Conservation (phyloP, 805 yeast genomes). For the Kuraishia borneana region DNA sequence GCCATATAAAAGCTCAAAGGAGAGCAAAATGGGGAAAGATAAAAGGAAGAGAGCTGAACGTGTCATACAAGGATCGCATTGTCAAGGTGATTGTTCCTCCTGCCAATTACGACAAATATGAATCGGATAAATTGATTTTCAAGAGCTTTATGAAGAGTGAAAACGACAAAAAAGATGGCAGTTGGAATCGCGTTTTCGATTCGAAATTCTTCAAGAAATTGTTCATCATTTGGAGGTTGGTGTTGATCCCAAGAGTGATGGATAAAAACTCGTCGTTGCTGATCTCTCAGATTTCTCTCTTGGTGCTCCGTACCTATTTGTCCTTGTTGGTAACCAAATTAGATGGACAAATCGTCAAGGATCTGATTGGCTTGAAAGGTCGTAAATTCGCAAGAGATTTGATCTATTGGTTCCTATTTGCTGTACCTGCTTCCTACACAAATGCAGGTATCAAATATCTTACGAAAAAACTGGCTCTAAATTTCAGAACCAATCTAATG, state of each 20-base stretch:
- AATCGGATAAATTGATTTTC: constrained; percentile 43
- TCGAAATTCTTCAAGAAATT: constrained; percentile 66
- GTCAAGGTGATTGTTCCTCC: constrained; percentile 32
- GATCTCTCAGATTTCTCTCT: constrained; percentile 59
- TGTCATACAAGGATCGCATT: constrained; percentile 31
- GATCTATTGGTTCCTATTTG: constrained; percentile 79
- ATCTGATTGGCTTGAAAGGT: constrained; percentile 74
- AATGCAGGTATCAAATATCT: constrained; percentile 81
- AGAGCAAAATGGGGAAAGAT: constrained; percentile 16
- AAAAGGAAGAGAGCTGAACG: constrained; percentile 26
- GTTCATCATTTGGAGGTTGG: constrained; percentile 57
- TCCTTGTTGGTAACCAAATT: constrained; percentile 76
- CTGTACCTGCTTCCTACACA: constrained; percentile 88
- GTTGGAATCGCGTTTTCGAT: constrained; percentile 20
- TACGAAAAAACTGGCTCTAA: constrained; percentile 65
- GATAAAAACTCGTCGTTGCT: constrained; percentile 59
- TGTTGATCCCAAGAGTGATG: constrained; percentile 65
- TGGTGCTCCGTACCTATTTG: constrained; percentile 77
- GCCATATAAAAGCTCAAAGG: constrained; percentile 9
- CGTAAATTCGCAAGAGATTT: constrained; percentile 65
- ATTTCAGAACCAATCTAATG: constrained; percentile 73
- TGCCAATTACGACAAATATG: constrained; percentile 37
- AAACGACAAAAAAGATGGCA: constrained; percentile 8
- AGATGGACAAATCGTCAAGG: constrained; percentile 88
- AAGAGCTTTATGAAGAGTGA: constrained; percentile 27